Percentiles rank a stretch among this genome's conserved stretches.
Evolutionary conservation across 768 basidiomycete species (phyloP).

Genomic region (Phylloporus rhodoxanthus): DNA sequence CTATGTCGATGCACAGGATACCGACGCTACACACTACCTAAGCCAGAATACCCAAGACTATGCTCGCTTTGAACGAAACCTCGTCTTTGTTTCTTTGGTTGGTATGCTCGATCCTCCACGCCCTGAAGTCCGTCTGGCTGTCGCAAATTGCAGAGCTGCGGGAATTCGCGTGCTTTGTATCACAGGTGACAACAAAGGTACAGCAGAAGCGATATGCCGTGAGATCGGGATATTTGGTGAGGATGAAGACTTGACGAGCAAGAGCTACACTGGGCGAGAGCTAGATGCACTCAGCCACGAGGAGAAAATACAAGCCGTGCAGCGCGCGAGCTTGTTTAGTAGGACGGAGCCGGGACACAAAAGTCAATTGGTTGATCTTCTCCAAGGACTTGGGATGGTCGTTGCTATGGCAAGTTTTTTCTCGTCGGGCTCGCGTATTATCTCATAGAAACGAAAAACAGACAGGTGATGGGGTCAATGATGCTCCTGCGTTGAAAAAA

Average conservation of each 20-base stretch:
- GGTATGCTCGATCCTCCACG: conserved; percentile 98
- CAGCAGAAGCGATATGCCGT: conserved; percentile 94
- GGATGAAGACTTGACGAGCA: conserved; percentile 85
- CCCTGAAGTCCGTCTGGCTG: conserved; percentile 81
- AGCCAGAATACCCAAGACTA: conserved; percentile 79
- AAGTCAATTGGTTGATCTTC: conserved; percentile 86
- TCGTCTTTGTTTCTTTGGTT: conserved; percentile 92
- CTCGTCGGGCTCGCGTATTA: conserved; percentile 5
- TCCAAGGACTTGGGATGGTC: conserved; percentile 87
- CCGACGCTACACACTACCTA: conserved; percentile 75
- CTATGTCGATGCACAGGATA: conserved; percentile 71
- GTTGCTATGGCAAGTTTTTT: conserved; percentile 77
- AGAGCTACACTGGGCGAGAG: conserved; percentile 93
- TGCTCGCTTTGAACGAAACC: conserved; percentile 80
- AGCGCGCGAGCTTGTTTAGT: conserved; percentile 83
- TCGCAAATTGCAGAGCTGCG: conserved; percentile 86
- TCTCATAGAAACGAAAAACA: conserved; percentile 26
- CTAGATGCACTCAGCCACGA: conserved; percentile 74
- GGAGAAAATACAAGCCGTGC: conserved; percentile 82
- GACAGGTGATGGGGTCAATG: conserved; percentile 98
- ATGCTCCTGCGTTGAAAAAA: conserved; percentile 93
- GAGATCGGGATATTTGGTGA: conserved; percentile 91
- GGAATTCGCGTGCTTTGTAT: conserved; percentile 96
- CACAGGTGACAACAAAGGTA: conserved; percentile 97
- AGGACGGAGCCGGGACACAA: conserved; percentile 96